Conservation (phyloP, 495 filamentous ascomycete species). For the Penicillium alfredii region DNA sequence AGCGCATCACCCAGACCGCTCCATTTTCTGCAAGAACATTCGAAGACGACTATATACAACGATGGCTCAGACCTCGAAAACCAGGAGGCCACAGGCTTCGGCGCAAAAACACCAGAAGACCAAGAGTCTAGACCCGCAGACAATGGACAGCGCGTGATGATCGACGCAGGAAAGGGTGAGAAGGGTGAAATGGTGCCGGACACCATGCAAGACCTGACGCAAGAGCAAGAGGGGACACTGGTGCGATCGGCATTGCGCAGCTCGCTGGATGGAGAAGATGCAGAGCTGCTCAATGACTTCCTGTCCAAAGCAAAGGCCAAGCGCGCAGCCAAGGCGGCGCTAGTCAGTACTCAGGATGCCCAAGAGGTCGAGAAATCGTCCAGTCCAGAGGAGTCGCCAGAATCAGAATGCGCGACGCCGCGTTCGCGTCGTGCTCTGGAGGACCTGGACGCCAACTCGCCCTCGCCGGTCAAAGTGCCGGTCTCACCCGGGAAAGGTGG, state of each 20-base stretch:
- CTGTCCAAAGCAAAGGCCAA: slow-evolving; percentile 54
- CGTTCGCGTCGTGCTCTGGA: slow-evolving; percentile 45
- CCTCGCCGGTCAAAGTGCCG: slow-evolving; percentile 40
- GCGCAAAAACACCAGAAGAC: slow-evolving; percentile 11
- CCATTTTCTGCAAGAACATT: slow-evolving; percentile 1
- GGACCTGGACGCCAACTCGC: slow-evolving; percentile 50
- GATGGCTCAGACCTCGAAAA: slow-evolving; percentile 7
- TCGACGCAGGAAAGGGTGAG: slow-evolving; percentile 2
- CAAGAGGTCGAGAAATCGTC: slow-evolving; percentile 13
- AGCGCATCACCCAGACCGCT: slow-evolving; percentile 9
- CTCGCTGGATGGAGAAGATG: slow-evolving; percentile 50
- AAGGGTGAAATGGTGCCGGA: slow-evolving; percentile 6
- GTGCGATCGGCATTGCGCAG: slow-evolving; percentile 40
- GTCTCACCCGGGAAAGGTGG: slow-evolving; percentile 28
- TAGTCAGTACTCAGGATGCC: slow-evolving; percentile 19
- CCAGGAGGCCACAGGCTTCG: slow-evolving; percentile 1
- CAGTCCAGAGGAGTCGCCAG: slow-evolving; percentile 17
- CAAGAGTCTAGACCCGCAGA: slow-evolving; percentile 2
- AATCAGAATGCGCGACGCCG: slow-evolving; percentile 30
- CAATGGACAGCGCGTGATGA: slow-evolving; percentile 2
- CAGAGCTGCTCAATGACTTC: slow-evolving; percentile 55
- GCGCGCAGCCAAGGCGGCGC: slow-evolving; percentile 46
- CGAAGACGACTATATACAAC: slow-evolving; percentile 11
- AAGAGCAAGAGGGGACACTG: slow-evolving; percentile 32
- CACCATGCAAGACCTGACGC: slow-evolving; percentile 22